These are phyloP conservation scores for Ustilago vetiveriae DNA, from an alignment of 1,284 basidiomycete genomes.

Conservation along the genomic window DNA sequence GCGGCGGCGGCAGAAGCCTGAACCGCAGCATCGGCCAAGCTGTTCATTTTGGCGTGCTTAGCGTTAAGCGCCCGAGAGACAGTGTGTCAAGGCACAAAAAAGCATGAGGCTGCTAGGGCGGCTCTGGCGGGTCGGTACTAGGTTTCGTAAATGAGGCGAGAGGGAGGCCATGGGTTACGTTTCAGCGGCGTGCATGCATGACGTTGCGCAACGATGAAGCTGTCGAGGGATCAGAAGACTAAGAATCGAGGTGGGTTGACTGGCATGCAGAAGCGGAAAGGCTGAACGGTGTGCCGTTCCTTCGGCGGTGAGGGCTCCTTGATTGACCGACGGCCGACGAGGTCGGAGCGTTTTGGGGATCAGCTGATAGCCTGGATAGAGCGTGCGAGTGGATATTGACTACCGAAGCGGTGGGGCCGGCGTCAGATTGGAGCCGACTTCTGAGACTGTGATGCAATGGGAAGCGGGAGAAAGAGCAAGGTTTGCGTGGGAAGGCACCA, in stretches of 20 bases:
- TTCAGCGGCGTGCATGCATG: background rate
- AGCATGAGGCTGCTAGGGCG: background rate
- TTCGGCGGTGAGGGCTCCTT: no score
- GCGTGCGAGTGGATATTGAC: no score
- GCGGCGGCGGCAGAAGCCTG: slow-evolving; percentile 16
- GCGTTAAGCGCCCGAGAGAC: no score
- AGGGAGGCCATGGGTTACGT: background rate
- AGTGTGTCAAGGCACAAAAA: background rate
- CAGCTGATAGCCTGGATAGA: no score
- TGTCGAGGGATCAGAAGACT: background rate
- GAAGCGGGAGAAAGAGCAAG: background rate
- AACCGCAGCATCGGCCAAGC: slow-evolving; percentile 37
- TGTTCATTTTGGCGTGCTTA: slow-evolving; percentile 28
- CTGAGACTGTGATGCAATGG: no score
- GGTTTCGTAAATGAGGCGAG: background rate
- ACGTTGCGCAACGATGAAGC: background rate
- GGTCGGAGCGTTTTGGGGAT: no score
- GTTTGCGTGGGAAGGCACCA: background rate
- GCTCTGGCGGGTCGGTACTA: slow-evolving; percentile 1
- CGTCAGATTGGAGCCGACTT: no score
- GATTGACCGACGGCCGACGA: no score
- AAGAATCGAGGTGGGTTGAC: slow-evolving; percentile 7
- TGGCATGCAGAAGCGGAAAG: background rate
- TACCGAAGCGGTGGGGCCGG: no score
- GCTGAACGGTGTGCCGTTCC: background rate